A percentile compares a stretch with the other conserved stretches of the same genome.
These are phyloP conservation scores for Trametes cingulata DNA, from an alignment of 768 basidiomycete species.

Conservation along the genomic window DNA sequence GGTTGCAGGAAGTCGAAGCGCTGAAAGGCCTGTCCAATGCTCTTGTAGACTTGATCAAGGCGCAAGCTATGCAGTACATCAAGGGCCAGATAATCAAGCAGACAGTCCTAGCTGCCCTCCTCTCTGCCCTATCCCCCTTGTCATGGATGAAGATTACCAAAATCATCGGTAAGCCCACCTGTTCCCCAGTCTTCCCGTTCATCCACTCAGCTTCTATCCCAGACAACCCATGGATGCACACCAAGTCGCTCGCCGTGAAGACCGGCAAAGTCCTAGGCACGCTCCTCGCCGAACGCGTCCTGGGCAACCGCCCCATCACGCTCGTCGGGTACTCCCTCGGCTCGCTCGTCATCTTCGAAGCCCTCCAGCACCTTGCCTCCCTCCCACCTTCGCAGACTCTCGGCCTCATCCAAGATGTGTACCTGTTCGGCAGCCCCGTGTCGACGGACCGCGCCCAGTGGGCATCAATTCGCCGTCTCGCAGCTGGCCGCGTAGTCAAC, in stretches of 20 bases:
- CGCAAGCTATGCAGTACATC: constrained; percentile 52
- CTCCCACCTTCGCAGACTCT: constrained; percentile 45
- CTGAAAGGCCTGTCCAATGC: constrained; percentile 51
- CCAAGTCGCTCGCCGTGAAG: constrained; percentile 51
- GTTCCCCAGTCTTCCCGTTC: neutral
- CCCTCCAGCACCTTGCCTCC: constrained; percentile 48
- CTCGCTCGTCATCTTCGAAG: constrained; percentile 56
- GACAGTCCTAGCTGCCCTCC: constrained; percentile 51
- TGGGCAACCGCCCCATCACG: constrained; percentile 55
- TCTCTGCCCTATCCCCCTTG: constrained; percentile 51
- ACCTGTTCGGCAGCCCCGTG: constrained; percentile 52
- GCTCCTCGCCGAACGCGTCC: constrained; percentile 48
- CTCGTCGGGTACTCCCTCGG: constrained; percentile 61
- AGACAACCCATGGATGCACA: constrained; percentile 66
- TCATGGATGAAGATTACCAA: constrained; percentile 52
- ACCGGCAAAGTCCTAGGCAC: constrained; percentile 56
- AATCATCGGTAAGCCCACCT: constrained; percentile 45
- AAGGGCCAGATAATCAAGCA: constrained; percentile 49
- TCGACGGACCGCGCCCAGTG: constrained; percentile 43
- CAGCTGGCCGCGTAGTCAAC: constrained; percentile 54
- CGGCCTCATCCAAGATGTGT: constrained; percentile 55
- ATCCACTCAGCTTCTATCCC: neutral
- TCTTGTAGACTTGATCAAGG: constrained; percentile 43
- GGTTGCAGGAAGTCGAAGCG: constrained; percentile 53
- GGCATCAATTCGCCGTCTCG: constrained; percentile 49